A percentile compares a stretch with the other conserved stretches of the same genome.
Conservation (phyloP, 768 basidiomycete species). For the Tylopilus vinaceipallidus region DNA sequence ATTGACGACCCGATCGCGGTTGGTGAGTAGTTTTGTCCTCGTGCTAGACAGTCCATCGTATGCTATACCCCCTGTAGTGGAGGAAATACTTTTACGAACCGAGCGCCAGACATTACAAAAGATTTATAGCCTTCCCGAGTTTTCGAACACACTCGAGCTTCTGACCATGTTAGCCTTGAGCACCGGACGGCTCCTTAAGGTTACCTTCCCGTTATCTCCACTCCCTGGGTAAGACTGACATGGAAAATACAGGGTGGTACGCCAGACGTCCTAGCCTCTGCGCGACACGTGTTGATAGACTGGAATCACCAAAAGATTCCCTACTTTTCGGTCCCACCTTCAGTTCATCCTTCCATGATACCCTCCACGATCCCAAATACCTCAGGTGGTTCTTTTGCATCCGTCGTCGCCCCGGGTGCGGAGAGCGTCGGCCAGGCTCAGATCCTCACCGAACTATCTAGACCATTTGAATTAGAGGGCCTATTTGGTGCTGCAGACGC, state of each 20-base stretch:
- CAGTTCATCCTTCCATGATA: conserved; percentile 73
- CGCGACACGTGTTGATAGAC: conserved; percentile 79
- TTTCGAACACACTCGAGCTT: conserved; percentile 72
- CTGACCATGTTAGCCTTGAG: conserved; percentile 86
- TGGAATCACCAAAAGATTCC: conserved; percentile 98
- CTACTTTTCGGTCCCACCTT: conserved; percentile 79
- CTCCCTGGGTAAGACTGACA: background rate
- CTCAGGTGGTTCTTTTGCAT: conserved; percentile 35
- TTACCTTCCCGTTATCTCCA: conserved; percentile 19
- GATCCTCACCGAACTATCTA: conserved; percentile 66
- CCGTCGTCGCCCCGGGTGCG: conserved; percentile 62
- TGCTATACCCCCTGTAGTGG: conserved; percentile 50
- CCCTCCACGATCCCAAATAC: conserved; percentile 40
- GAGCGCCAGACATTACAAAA: conserved; percentile 68
- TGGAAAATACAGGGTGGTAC: conserved; percentile 67
- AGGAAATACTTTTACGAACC: conserved; percentile 79
- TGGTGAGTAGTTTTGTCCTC: conserved; percentile 47
- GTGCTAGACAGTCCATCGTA: background rate
- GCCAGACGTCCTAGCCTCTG: conserved; percentile 80
- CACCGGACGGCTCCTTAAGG: conserved; percentile 83
- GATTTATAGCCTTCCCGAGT: conserved; percentile 83
- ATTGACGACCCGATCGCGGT: conserved; percentile 88
- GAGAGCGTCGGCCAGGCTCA: conserved; percentile 81
- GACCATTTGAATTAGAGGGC: conserved; percentile 79
- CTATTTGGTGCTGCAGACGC: conserved; percentile 80